Evolutionary conservation across 2,329 filamentous ascomycete genomes (phyloP).

Genomic region (Huntiella savannae): DNA sequence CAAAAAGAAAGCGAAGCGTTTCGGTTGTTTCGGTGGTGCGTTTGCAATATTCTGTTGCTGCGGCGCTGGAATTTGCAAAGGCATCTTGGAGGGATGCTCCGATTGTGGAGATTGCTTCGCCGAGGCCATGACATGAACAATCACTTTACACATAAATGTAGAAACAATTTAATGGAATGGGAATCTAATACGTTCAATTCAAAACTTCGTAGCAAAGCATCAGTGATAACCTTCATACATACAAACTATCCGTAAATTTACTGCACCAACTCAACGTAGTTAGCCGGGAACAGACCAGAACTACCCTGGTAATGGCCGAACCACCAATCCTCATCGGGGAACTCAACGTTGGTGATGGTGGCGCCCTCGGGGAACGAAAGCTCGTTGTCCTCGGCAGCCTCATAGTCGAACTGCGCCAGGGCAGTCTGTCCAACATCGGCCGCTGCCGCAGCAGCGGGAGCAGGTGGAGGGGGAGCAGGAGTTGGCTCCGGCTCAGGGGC

Average conservation of each 20-base stretch:
- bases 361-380: conserved; percentile 78
- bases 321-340: conserved; percentile 99
- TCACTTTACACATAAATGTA: no score
- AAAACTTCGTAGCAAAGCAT: neutral
- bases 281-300: conserved; percentile 65
- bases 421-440: conserved; percentile 40
- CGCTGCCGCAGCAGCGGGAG: conserved; percentile 22
- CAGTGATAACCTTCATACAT: neutral
- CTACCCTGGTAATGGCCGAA: conserved; percentile 67
- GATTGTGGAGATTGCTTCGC: conserved; percentile 2
- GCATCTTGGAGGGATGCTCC: neutral
- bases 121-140: neutral
- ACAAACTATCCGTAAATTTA: conserved; percentile 5
- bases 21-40: neutral
- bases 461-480: conserved; percentile 17
- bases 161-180: no score
- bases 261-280: conserved; percentile 40
- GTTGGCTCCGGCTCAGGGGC: conserved; percentile 17
- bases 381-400: conserved; percentile 86
- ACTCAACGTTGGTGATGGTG: conserved; percentile 67
- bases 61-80: neutral
- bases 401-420: conserved; percentile 83
- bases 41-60: neutral
- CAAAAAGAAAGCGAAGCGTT: neutral
- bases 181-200: neutral